These are phyloP conservation scores for Stentor roeselii DNA, from an alignment of 73 alveolate genomes.

Conservation along the genomic window DNA sequence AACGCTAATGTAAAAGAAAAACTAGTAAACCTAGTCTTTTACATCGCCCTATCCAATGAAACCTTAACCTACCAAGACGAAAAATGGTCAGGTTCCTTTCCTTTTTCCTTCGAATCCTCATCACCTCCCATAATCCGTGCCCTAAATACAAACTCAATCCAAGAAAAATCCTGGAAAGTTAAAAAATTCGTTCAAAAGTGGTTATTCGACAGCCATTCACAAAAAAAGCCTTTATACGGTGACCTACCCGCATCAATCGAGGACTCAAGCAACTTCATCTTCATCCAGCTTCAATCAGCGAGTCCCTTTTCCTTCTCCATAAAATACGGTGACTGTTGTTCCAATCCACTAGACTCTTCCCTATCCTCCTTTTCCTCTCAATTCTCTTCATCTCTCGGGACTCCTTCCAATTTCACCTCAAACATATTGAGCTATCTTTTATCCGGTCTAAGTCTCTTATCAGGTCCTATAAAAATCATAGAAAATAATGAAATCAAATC, in stretches of 20 bases:
- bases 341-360: neutral
- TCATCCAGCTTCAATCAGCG: neutral
- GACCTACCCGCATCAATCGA: neutral
- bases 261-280: neutral
- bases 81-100: neutral
- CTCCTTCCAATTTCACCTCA: neutral
- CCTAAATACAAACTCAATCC: neutral
- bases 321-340: neutral
- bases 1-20: neutral
- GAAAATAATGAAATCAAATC: neutral
- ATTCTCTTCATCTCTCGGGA: neutral
- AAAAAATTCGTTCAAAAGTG: slow-evolving; percentile 21
- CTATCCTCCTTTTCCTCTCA: neutral
- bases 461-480: neutral
- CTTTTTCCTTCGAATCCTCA: neutral
- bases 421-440: neutral
- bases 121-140: neutral
- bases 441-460: slow-evolving; percentile 2
- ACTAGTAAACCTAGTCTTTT: neutral
- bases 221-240: neutral
- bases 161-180: slow-evolving; percentile 15
- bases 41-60: neutral
- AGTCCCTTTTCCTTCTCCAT: neutral
- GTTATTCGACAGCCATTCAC: neutral
- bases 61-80: neutral